Base-by-base conservation (phyloP, 768 basidiomycete genomes). In the Sporobolomyces roseus region DNA sequence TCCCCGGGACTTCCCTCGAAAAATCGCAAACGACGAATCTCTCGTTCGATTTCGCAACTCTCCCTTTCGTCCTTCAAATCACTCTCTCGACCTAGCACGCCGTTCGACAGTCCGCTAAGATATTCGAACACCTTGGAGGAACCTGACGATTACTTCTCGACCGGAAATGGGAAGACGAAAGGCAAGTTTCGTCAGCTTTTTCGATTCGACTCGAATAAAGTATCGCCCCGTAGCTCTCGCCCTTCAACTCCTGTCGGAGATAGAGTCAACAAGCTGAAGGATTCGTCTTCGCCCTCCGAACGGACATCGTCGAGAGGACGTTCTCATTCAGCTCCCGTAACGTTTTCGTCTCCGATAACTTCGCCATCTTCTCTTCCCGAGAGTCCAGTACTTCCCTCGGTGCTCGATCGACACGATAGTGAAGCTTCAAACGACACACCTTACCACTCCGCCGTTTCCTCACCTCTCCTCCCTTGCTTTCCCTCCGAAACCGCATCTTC, bases 31-130 rank as follows among this genome's bases (percentile, higher is more conserved):
- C 50, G 60, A 10, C 58, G 63, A 29, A 59, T 65, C 54, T 55
- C 69, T 6, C 63, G 64, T 14, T 64, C 68, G 8, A 59, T 69
- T 17, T 52, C 68, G 17, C 56, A 58, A 32, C 27, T 60, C 43
- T 7, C 61, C 38, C 17, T 27, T 17, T 21, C 36, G 25, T n/a
- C 43, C 16, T 30, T 48, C 56, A 38, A 29, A 35, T 25, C 38
- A 21, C 14, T 21, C 38, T 41, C 38, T 41, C 38, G 38, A 29
- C 17, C 29, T 12, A 1, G 27, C 8, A 19, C 46, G 27, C 48
- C 46, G 1, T 27, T 10, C 9, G 21, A 35, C n/a, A n/a, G n/a
- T n/a, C n/a, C n/a, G n/a, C n/a, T n/a, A n/a, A n/a, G n/a, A n/a
- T n/a, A n/a, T n/a, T n/a, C n/a, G n/a, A n/a, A n/a, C n/a, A n/a